Base-by-base conservation (phyloP, 208 protist genomes). In the Spongospora subterranea region DNA sequence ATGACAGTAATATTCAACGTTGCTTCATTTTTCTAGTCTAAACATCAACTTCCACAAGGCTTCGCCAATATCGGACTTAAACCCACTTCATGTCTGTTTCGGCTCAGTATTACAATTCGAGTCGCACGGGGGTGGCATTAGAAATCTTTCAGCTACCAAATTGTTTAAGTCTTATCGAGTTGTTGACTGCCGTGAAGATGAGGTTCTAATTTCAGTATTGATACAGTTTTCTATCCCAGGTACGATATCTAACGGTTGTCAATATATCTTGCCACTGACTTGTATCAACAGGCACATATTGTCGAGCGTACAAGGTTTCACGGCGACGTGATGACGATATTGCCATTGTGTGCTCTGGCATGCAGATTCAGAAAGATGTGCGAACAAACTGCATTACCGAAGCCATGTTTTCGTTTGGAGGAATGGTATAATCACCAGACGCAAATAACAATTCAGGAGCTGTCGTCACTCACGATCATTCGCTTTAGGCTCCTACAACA, bases 311-410 rank as follows among this genome's bases (percentile, higher is more conserved):
- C 82, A 97, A 97, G 90, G 95, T 96, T 88, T 89, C 95, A 0
- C 90, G 94, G 64, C 88, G 96, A 0, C 92, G 94, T 65, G 95
- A 97, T 24, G 96, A 97, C 91, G 96, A 97, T 92, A 97, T 97
- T 91, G 95, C 95, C n/a, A 96, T 97, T 46, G 95, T 96, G 24
- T 96, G 92, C 54, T 89, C 91, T 66, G 91, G 90, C 20, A 92
- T 97, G 77, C 92, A 89, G 54, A 64, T 93, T 24, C 88, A 38
- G n/a, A 20, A 93, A 17, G 53, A 40, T 40, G 35, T 38, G 32
- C 29, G 20, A 35, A 39, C 20, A 0, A 88, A 89, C 24, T 54
- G 17, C 1, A 91, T 95, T 39, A 77, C 90, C 35, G 91, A 94
- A 17, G 89, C 89, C 0, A 32, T 46, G 0, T 45, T 96, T 41